Evolutionary conservation across 2,329 filamentous ascomycete genomes (phyloP).

Genomic region (Juglanconis juglandina): DNA sequence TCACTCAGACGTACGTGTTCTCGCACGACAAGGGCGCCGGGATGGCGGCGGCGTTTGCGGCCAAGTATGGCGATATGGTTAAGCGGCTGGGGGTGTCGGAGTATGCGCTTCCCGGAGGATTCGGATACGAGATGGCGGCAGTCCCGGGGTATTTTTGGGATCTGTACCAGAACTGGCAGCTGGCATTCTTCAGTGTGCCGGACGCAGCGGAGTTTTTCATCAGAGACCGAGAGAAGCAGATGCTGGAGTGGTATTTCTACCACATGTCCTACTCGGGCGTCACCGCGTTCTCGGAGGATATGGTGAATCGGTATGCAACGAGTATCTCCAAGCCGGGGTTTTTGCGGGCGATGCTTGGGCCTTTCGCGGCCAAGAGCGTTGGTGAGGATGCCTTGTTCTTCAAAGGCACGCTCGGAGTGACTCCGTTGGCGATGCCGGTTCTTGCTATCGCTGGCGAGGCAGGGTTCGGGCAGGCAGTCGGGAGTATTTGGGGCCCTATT

Average conservation of each 20-base stretch:
- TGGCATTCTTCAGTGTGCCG: constrained; percentile 44
- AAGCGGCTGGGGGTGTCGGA: constrained; percentile 35
- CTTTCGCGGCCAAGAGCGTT: constrained; percentile 31
- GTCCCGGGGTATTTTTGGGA: constrained; percentile 33
- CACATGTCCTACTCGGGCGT: constrained; percentile 40
- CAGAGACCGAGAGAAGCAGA: constrained; percentile 36
- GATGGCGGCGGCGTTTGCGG: constrained; percentile 37
- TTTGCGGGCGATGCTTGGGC: constrained; percentile 35
- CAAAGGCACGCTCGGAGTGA: constrained; percentile 24
- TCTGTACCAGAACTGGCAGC: constrained; percentile 39
- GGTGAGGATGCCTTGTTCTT: constrained; percentile 36
- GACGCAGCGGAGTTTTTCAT: constrained; percentile 46
- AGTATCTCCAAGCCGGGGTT: constrained; percentile 43
- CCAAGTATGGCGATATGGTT: constrained; percentile 33
- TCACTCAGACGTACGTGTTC: constrained; percentile 40
- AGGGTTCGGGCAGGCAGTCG: constrained; percentile 23
- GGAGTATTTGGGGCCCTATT: constrained; percentile 22
- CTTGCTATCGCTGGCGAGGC: constrained; percentile 35
- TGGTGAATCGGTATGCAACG: constrained; percentile 35
- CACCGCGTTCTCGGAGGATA: constrained; percentile 34
- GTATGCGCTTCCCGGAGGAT: constrained; percentile 37
- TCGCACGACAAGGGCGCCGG: constrained; percentile 45
- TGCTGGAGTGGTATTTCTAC: constrained; percentile 45
- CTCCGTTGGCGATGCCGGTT: constrained; percentile 27
- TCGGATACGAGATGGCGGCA: constrained; percentile 33